These are phyloP conservation scores for Kokia cookei DNA, from an alignment of 441 rosid species.

Conservation along the genomic window DNA sequence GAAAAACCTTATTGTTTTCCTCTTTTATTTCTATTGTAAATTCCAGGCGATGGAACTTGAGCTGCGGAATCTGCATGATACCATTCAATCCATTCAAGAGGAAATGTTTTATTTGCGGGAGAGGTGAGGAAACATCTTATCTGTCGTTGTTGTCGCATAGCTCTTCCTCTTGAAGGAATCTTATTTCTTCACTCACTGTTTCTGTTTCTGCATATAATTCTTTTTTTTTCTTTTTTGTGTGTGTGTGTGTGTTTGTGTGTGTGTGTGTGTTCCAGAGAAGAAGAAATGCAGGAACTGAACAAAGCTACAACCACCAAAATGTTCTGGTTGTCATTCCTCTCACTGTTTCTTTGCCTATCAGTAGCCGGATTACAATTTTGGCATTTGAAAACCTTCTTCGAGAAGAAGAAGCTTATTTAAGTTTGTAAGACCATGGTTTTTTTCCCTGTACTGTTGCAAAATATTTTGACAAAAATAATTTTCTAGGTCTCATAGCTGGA, in stretches of 20 bases:
- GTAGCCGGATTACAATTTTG: constrained; percentile 64
- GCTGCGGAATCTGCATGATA: constrained; percentile 49
- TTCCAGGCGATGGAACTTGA: constrained; percentile 54
- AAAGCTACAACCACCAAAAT: constrained; percentile 44
- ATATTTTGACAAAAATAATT: background rate
- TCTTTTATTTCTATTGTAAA: constrained; percentile 9
- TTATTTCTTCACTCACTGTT: background rate
- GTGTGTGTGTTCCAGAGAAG: constrained; percentile 37
- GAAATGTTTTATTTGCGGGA: constrained; percentile 70
- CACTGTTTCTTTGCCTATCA: constrained; percentile 46
- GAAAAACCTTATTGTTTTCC: background rate
- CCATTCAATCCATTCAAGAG: constrained; percentile 45
- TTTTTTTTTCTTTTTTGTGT: background rate
- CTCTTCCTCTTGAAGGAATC: background rate
- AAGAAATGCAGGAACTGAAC: constrained; percentile 67
- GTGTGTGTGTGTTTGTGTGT: too few relatives aligned
- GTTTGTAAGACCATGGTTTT: background rate
- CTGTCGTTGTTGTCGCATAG: background rate
- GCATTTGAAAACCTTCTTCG: constrained; percentile 68
- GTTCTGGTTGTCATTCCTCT: constrained; percentile 59
- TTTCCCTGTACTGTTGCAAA: background rate
- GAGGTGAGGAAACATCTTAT: constrained; percentile 32
- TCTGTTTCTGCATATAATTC: background rate
- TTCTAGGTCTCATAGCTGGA: background rate
- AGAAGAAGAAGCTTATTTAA: constrained; percentile 70